Evolutionary conservation across 768 basidiomycete species (phyloP), one percentile per base, ranked within the genome.

Genomic region (Mycena kentingensis): DNA sequence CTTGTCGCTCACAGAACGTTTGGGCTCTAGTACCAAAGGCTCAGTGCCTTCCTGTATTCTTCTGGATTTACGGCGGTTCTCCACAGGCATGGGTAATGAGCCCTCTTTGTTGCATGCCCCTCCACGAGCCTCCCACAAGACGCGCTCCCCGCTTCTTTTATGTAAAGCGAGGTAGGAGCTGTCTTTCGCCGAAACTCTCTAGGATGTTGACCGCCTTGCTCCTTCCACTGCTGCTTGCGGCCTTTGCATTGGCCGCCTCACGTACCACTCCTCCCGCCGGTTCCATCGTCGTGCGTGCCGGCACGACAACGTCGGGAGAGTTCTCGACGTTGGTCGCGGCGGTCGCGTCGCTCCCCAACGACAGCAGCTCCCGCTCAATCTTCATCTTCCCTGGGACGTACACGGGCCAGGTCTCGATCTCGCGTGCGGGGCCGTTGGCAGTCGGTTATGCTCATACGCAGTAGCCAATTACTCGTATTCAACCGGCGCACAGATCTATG

Each of bases 361-460:
- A 75, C 55, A 65, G 63, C 41, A 69, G 72, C 13, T 63, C 63
- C 1, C 65, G 63, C 12, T 66, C 69, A 10, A 75, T 80, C 44
- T 80, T 80, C 64, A 73, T 80, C 19, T 80, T 68, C 55, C 76
- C 77, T 6, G 77, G 77, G 7, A 77, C 72, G 4, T 79, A 79
- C 51, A 65, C 60, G 24, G 78, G 73, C 42, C 77, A 77, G 50
- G 69, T 78, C 5, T 68, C 70, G 50, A 77, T 80, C 46, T 73
- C 74, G 11, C 74, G 79, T 34, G 44, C 67, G 1, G 78, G 78
- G 1, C 73, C 76, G 7, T 66, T 77, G 12, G 76, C 73, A 1
- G 77, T 74, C 48, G 5, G 58, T 57, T 4, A 3, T 12, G 26
- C 6, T 46, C n/a, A n/a, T n/a, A n/a, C n/a, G n/a, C n/a, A n/a